Conservation (phyloP, 1,284 basidiomycete genomes). For the Melampsora larici-populina region DNA sequence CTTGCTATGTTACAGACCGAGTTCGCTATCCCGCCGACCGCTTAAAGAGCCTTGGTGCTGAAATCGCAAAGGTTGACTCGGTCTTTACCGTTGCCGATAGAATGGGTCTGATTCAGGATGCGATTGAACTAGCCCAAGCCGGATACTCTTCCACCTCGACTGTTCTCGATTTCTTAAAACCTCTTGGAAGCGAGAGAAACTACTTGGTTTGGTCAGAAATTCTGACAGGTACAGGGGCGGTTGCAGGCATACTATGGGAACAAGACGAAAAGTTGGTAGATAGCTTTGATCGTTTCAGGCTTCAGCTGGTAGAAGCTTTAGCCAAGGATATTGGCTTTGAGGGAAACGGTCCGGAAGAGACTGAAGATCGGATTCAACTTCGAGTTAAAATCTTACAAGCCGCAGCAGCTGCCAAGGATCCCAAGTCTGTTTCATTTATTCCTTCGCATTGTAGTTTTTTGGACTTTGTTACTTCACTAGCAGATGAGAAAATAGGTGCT, state of each 20-base stretch:
- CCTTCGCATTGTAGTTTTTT: not conserved
- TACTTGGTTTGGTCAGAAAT: slow-evolving; percentile 43
- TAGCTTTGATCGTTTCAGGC: slow-evolving; percentile 28
- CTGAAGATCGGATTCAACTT: slow-evolving; percentile 42
- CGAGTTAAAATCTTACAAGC: slow-evolving; percentile 34
- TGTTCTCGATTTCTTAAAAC: slow-evolving; percentile 66
- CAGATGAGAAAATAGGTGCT: too few relatives aligned
- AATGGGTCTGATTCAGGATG: slow-evolving; percentile 77
- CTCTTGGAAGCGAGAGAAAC: slow-evolving; percentile 48
- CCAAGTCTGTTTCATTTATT: slow-evolving; percentile 45
- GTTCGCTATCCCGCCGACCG: slow-evolving; percentile 81
- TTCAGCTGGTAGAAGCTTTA: slow-evolving; percentile 17
- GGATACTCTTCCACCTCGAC: slow-evolving; percentile 73
- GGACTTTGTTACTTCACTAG: not conserved
- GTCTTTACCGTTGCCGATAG: slow-evolving; percentile 78
- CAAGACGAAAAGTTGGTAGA: slow-evolving; percentile 26
- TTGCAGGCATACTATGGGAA: slow-evolving; percentile 39
- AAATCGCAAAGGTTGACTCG: slow-evolving; percentile 66
- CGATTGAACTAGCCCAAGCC: slow-evolving; percentile 73
- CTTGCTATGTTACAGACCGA: slow-evolving; percentile 61
- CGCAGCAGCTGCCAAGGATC: slow-evolving; percentile 58
- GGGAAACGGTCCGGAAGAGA: slow-evolving; percentile 17
- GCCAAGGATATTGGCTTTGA: slow-evolving; percentile 42
- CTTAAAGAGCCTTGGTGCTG: slow-evolving; percentile 71
- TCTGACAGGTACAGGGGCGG: slow-evolving; percentile 9